Percentiles rank a stretch among this genome's conserved stretches.
phyloP scores from a whole-genome alignment of 306 rosid genomes.

The Rosa rugosa region DNA sequence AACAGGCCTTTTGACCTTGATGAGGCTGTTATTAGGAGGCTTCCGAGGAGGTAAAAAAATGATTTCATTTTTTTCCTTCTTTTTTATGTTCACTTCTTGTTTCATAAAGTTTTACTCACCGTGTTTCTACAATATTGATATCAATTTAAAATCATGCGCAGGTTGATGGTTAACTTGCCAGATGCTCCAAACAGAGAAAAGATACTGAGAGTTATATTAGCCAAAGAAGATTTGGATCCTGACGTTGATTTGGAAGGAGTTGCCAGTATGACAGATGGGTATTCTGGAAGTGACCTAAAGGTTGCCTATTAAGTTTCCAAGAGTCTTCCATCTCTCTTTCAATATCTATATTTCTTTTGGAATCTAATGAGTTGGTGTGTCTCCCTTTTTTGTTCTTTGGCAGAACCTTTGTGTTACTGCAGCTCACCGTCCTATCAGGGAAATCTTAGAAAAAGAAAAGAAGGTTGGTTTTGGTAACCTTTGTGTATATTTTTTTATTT shows the following conservation, averaged over 20 bases:
- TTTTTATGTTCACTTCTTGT: not conserved
- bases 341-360: not conserved
- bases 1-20: conserved; percentile 98
- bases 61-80: not conserved
- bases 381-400: conserved; percentile 27
- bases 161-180: conserved; percentile 96
- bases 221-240: conserved; percentile 77
- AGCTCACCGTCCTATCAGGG: conserved; percentile 88
- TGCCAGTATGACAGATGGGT: conserved; percentile 91
- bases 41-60: conserved; percentile 72
- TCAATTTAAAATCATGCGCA: conserved; percentile 30
- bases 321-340: not conserved
- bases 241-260: conserved; percentile 75
- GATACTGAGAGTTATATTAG: conserved; percentile 75
- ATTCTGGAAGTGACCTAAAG: conserved; percentile 97
- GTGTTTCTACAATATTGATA: not conserved
- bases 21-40: conserved; percentile 98
- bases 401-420: conserved; percentile 92
- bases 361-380: not conserved
- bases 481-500: not conserved
- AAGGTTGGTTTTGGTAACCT: conserved; percentile 45
- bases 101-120: not conserved
- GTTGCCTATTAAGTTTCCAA: conserved; percentile 30
- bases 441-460: conserved; percentile 88
- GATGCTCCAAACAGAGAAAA: conserved; percentile 79